These are phyloP conservation scores for Botrytis paeoniae DNA, from an alignment of 2,329 filamentous ascomycete species.

Conservation along the genomic window DNA sequence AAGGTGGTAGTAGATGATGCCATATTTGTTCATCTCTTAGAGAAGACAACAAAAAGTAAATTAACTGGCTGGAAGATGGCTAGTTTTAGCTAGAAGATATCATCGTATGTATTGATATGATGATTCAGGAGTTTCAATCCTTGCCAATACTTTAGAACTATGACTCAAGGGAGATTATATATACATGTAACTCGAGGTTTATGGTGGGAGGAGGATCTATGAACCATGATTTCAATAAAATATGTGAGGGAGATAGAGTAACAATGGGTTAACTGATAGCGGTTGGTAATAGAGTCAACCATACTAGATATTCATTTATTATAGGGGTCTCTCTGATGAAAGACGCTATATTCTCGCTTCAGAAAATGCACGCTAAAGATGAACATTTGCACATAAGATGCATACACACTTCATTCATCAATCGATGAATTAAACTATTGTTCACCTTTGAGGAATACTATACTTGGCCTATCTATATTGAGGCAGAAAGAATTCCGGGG, in stretches of 20 bases:
- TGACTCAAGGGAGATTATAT: neutral
- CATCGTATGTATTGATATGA: neutral
- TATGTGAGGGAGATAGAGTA: neutral
- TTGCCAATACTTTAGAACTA: neutral
- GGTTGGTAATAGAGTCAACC: neutral
- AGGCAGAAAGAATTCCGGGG: no score
- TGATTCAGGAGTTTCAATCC: neutral
- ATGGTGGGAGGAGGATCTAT: neutral
- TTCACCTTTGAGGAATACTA: neutral
- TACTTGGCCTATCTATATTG: neutral
- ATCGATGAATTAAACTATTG: neutral
- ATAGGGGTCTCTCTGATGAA: neutral
- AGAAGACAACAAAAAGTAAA: slow-evolving; percentile 2
- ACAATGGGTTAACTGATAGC: neutral
- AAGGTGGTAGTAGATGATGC: slow-evolving; percentile 2
- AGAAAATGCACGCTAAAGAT: neutral
- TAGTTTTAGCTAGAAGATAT: slow-evolving; percentile 10
- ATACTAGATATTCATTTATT: neutral
- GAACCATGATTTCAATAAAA: neutral
- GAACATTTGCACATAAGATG: neutral
- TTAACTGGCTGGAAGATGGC: neutral
- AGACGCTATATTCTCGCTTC: slow-evolving; percentile 1
- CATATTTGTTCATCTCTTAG: slow-evolving; percentile 8
- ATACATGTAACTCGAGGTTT: neutral
- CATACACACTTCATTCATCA: neutral